Base-by-base conservation (phyloP, 2,329 filamentous ascomycete genomes). In the Coniochaeta sp. region DNA sequence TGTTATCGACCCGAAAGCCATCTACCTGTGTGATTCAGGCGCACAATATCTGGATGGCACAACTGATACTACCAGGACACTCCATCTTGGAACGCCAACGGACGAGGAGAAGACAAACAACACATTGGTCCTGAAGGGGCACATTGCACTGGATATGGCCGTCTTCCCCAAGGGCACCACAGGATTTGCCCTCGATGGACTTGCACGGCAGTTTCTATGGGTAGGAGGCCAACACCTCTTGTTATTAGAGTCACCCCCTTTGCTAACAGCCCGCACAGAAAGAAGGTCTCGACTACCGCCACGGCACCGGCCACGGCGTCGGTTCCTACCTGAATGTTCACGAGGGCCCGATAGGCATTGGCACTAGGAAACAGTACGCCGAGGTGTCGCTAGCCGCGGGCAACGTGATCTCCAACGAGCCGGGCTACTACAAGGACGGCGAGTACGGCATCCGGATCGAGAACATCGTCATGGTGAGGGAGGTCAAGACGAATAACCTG, bases 11-110 rank as follows among this genome's bases (percentile, higher is more conserved):
- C 89, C 90, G 0, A 82, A 83, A 6, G 84, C 85, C 13, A 83
- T 99, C 53, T 99, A 99, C 63, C 82, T 99, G 3, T 99, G 94
- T 66, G 94, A 99, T 68, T 97, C 94, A 20, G 94, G 94, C 20
- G 94, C 89, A n/a, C 94, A 99, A 67, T 99, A 92, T 63, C 77
- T 87, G 3, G 94, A 99, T 66, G 94, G 94, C 52, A 99, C 94
- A 0, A 99, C 94, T 0, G 94, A 99, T 64, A 95, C 90, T 0
- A 99, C 94, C 5, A 81, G 94, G 38, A 99, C 94, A 0, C 74
- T 96, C 33, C 94, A 99, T 64, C 97, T 97, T 65, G 89, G 90
- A 46, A 79, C 83, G 24, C 94, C 94, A 1, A 89, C 87, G 0
- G 82, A 84, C 4, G 86, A 87, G 63, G 91, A 99, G 70, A 88